Base-by-base conservation (phyloP, 345 rosid species). In the Punica granatum region DNA sequence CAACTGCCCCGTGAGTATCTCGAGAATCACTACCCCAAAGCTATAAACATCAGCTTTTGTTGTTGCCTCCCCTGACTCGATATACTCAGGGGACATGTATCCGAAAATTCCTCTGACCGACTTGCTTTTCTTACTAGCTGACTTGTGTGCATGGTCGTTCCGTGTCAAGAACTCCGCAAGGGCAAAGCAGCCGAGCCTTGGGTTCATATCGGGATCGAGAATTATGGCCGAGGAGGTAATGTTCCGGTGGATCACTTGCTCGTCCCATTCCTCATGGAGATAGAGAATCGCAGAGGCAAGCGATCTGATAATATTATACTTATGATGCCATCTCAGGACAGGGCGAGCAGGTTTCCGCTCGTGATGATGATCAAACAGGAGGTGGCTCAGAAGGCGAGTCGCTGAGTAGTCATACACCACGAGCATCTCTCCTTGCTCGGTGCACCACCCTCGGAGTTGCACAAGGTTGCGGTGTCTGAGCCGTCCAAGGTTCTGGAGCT, bases 221-320 rank as follows among this genome's bases (percentile, higher is more conserved):
- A 79, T 59, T 53, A 94, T 66, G 23, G 96, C 89, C 0, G 95
- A 85, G 66, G 95, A 83, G 76, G 99, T 91, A 21, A 94, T 88
- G 80, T 85, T 91, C 64, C 90, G 81, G 75, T 91, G 99, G 69
- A 91, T 82, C 19, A 94, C 97, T 74, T 94, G 92, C 61, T 94
- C 97, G 9, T 94, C 92, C 96, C 97, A 91, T 76, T 94, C 96
- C 67, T 94, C 99, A 15, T 94, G 97, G 70, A 94, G 97, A 63
- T 91, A 94, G 0, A 85, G 90, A 73, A 94, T 69, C 4, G 97
- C 97, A 6, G 85, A 79, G 68, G 96, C 97, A 31, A 94, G 93
- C 12, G 93, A 91, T 71, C 77, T 86, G 49, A 86, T 72, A 58
- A 91, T 90, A 73, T 65, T 88, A 70, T 85, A 86, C 65, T 97